Evolutionary conservation across 108 stramenopile species (phyloP).

Genomic region (Stephanodiscus minutulus): DNA sequence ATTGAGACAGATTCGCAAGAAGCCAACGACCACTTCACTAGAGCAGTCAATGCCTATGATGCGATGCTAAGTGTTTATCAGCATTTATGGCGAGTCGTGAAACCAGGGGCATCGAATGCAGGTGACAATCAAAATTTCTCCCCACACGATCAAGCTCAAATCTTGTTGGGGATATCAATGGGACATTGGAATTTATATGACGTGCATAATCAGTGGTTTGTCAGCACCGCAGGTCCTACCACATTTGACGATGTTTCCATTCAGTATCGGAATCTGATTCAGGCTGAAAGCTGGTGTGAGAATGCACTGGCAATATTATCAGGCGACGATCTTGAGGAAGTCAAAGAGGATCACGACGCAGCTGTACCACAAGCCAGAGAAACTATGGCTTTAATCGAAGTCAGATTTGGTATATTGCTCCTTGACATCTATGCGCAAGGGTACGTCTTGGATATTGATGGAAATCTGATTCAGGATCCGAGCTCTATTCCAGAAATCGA

Average conservation of each 20-base stretch:
- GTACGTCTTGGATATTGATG: conserved; percentile 5
- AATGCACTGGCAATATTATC: not conserved
- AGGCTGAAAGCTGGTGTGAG: not conserved
- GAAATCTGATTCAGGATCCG: conserved; percentile 9
- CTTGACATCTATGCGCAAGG: conserved; percentile 13
- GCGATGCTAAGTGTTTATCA: not conserved
- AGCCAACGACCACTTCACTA: not conserved
- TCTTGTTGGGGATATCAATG: not conserved
- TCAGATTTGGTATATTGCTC: conserved; percentile 11
- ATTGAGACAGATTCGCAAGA: not conserved
- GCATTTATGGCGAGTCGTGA: not conserved
- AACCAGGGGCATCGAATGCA: not conserved
- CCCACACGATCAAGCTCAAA: not conserved
- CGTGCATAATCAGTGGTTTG: not conserved
- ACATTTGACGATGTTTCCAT: not conserved
- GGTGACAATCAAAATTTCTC: not conserved
- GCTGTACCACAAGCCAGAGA: not conserved
- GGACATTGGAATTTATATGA: not conserved
- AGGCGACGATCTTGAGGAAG: not conserved
- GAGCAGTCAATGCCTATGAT: not conserved
- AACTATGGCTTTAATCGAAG: not conserved
- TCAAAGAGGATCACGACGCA: not conserved
- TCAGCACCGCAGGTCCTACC: not conserved
- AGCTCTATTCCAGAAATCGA: not conserved
- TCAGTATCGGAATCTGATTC: not conserved